phyloP scores from a whole-genome alignment of 139 green algal species.

The Closterium sp. region DNA sequence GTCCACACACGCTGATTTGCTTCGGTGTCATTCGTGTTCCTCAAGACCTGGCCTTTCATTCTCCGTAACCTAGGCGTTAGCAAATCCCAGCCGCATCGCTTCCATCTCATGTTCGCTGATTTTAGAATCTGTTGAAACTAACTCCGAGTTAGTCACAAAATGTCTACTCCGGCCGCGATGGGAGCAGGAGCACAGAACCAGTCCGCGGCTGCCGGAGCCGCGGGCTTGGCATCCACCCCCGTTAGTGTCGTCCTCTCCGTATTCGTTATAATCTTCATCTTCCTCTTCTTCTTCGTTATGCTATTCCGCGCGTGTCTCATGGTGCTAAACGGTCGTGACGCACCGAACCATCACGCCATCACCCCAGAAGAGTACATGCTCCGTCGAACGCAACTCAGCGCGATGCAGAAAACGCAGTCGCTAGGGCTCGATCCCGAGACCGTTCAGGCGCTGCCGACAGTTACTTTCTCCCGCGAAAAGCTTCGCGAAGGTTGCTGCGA shows the following conservation, averaged over 20 bases:
- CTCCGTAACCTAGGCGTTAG: no score
- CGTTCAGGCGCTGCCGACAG: background rate
- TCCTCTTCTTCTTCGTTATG: background rate
- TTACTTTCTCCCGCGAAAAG: background rate
- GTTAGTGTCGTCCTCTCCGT: background rate
- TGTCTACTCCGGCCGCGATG: background rate
- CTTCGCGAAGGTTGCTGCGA: background rate
- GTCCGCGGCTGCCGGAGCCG: background rate
- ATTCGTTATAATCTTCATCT: background rate
- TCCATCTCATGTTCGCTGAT: no score
- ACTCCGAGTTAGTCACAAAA: background rate
- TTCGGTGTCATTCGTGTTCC: no score
- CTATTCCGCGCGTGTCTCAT: background rate
- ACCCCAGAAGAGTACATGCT: background rate
- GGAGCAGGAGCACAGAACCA: background rate
- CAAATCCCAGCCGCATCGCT: background rate
- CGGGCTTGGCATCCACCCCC: background rate
- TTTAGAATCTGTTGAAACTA: no score
- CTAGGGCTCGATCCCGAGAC: background rate
- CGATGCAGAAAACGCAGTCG: background rate
- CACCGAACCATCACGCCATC: background rate
- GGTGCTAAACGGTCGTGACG: background rate
- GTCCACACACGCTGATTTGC: no score
- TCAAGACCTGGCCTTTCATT: no score
- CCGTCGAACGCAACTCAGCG: background rate